Percentiles rank a stretch among this genome's conserved stretches.
These are phyloP conservation scores for Lactuca saligna DNA, from an alignment of 129 eudicot species.

Conservation along the genomic window DNA sequence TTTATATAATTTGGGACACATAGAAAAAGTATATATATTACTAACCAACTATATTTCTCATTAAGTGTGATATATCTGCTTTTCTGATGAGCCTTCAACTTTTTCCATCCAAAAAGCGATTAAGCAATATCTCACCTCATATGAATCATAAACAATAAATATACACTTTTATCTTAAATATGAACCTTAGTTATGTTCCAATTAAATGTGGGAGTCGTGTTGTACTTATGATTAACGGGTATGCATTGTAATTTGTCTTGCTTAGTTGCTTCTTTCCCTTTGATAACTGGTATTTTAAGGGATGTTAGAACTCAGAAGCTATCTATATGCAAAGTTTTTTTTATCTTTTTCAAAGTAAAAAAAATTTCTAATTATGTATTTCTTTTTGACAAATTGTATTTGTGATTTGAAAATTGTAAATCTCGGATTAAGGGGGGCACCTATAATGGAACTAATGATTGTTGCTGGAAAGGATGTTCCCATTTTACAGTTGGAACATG, in stretches of 20 bases:
- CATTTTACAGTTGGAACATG: conserved; percentile 87
- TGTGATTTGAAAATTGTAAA: background rate
- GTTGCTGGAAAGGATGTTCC: conserved; percentile 96
- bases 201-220: conserved; percentile 87
- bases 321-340: no score
- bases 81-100: no score
- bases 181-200: conserved; percentile 78
- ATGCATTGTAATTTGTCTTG: conserved; percentile 13
- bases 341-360: conserved; percentile 1
- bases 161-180: no score
- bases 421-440: conserved; percentile 84
- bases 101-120: no score
- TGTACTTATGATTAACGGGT: conserved; percentile 92
- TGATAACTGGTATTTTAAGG: background rate
- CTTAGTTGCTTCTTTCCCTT: background rate
- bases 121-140: no score
- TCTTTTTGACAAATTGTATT: conserved; percentile 10
- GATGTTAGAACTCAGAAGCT: conserved; percentile 17
- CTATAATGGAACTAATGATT: conserved; percentile 92
- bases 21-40: no score
- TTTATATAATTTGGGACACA: no score
- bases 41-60: no score
- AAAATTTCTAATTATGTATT: background rate
- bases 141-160: no score
- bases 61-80: no score